Evolutionary conservation across 768 basidiomycete species (phyloP), one percentile per base, ranked within the genome.

Genomic region (Pulveroboletus frians): DNA sequence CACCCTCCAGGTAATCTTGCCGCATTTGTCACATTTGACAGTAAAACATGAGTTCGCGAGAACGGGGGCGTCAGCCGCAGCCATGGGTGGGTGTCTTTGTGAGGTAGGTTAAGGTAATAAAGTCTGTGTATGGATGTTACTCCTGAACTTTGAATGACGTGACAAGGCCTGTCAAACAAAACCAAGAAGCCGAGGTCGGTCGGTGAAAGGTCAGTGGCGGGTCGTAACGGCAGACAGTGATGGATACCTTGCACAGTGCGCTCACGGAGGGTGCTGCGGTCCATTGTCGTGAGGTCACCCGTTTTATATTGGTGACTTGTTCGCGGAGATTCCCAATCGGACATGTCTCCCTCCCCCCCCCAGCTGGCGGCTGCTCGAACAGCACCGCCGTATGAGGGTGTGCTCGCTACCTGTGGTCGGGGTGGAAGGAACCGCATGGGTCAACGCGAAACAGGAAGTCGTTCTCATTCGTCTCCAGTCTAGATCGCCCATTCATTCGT

Each of bases 1-100:
- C 63, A 86, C 86, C 71, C 62, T 72, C 87, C 86, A 88, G 17
- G 82, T 87, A 21, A 70, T 79, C 74, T 87, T 88, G 43, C 75
- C 75, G 65, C 86, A 88, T 50, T 66, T 71, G 44, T 65, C 67
- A 69, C 86, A 88, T 50, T 73, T 73, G 50, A 83, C 80, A 52
- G 66, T 55, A 62, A 66, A 76, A 71, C 86, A 88, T 50, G 66
- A 57, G 61, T 85, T 70, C 53, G 73, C 74, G 47, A 75, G 80
- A 55, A 66, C 56, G 56, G 62, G 41, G 43, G 32, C 31, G 43
- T 60, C 50, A 41, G 49, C 44, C 27, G 43, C 41, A 43, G 55
- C 54, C 67, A 70, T 70, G 39, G 39, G 40, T 39, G 21, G 7
- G 47, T 53, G 47, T 54, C 55, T 48, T 55, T 47, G 54, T 51